Conservation (phyloP, 2,329 filamentous ascomycete genomes). For the Lachnellula suecica region DNA sequence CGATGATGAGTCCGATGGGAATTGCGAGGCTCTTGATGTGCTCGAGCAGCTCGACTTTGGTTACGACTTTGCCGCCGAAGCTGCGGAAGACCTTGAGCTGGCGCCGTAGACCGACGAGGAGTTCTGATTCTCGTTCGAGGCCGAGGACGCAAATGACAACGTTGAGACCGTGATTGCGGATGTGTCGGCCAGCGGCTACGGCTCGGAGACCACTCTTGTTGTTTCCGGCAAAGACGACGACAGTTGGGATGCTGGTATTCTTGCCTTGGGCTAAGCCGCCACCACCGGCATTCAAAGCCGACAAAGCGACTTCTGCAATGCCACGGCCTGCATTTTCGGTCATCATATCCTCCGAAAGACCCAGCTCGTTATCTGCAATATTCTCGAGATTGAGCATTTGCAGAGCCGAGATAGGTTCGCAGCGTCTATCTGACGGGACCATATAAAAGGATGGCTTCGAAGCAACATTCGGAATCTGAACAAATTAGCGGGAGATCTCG, state of each 20-base stretch:
- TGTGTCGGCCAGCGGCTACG: slow-evolving; percentile 80
- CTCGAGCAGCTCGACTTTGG: slow-evolving; percentile 61
- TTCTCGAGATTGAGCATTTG: slow-evolving; percentile 94
- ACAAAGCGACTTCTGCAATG: slow-evolving; percentile 80
- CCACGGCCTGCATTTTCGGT: slow-evolving; percentile 88
- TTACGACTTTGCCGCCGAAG: slow-evolving; percentile 72
- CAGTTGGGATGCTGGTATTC: slow-evolving; percentile 38
- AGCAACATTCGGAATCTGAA: slow-evolving; percentile 1
- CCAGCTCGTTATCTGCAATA: slow-evolving; percentile 79
- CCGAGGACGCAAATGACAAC: slow-evolving; percentile 83
- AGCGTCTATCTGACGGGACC: slow-evolving; percentile 52
- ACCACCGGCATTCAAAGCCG: slow-evolving; percentile 52
- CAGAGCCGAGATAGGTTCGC: slow-evolving; percentile 67
- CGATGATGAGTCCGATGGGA: slow-evolving; percentile 78
- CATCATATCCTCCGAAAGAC: slow-evolving; percentile 85
- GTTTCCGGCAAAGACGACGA: slow-evolving; percentile 90
- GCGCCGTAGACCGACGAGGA: slow-evolving; percentile 76
- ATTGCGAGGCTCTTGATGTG: slow-evolving; percentile 57
- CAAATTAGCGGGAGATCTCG: background rate
- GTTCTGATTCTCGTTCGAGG: slow-evolving; percentile 76
- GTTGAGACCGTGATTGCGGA: slow-evolving; percentile 79
- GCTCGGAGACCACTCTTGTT: slow-evolving; percentile 85
- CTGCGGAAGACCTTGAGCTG: slow-evolving; percentile 84
- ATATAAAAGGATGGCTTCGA: slow-evolving; percentile 46
- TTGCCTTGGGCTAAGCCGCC: slow-evolving; percentile 33